Evolutionary conservation across 2,329 filamentous ascomycete species (phyloP), one percentile per base, ranked within the genome.

Genomic region (Verticillium longisporum): DNA sequence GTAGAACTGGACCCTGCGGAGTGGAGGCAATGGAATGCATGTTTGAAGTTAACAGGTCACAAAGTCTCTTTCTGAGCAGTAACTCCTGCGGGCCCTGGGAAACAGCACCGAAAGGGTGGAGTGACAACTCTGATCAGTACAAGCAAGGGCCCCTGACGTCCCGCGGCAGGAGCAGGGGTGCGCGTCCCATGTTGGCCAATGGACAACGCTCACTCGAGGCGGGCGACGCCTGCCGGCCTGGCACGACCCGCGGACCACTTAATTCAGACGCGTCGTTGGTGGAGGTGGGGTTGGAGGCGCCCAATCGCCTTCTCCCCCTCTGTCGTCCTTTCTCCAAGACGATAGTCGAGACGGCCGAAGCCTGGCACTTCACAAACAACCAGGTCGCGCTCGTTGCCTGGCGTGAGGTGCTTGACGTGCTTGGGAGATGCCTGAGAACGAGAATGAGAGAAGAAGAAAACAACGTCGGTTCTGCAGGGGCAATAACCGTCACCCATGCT

Each of bases 221-320:
- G 26, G 54, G n/a, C 54, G n/a, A 21, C 54, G 18, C 32, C 26
- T 50, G 54, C 26, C 54, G 32, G 54, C 26, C 54, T 54, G n/a
- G 41, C 57, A 53, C 45, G 57, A 53, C 41, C 57, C 57, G 45
- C 57, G 57, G 55, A 54, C 57, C 57, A 59, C 57, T 59, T 59
- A 36, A 59, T 36, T 38, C 18, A 18, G 41, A 59, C 57, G 57
- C 57, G 57, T 59, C 57, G 57, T 59, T 59, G 57, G 55, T 31
- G 26, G 56, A 50, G 45, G 56, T 50, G 45, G 56, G 56, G 18
- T 11, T 13, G 6, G 45, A 32, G 56, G 56, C 21, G 21, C n/a
- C 56, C 56, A 58, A 58, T 58, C 21, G 56, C 31, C 6, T 41
- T n/a, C 38, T 18, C 45, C 38, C 13, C 26, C 5, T 33, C 21